phyloP scores from a whole-genome alignment of 78 protist genomes.

The Dictyostelium firmibasis region DNA sequence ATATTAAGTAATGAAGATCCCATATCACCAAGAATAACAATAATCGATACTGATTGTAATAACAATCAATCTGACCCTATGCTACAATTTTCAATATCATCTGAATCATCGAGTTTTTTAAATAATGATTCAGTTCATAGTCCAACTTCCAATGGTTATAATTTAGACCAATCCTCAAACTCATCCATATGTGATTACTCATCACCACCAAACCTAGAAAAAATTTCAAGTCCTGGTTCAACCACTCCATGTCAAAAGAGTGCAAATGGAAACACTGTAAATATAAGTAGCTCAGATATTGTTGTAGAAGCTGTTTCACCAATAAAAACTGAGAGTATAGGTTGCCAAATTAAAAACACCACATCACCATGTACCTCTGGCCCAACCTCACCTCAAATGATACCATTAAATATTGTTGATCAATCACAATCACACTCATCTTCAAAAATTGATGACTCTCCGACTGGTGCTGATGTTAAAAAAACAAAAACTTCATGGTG shows the following conservation, averaged over 20 bases:
- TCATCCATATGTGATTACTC: not conserved
- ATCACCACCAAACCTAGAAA: not conserved
- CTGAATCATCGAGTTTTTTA: not conserved
- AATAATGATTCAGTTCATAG: not conserved
- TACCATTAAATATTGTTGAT: not conserved
- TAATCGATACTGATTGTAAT: not conserved
- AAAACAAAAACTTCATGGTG: not conserved
- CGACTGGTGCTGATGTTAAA: not conserved
- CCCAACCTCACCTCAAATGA: slow-evolving; percentile 1
- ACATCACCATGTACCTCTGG: not conserved
- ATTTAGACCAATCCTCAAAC: not conserved
- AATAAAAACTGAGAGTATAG: not conserved
- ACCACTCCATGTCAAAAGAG: not conserved
- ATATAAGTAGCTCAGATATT: not conserved
- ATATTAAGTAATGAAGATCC: not conserved
- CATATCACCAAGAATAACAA: not conserved
- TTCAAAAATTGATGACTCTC: not conserved
- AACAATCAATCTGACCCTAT: not conserved
- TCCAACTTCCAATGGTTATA: not conserved
- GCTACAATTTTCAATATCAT: not conserved
- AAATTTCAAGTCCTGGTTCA: not conserved
- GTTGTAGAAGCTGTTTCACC: not conserved
- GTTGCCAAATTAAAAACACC: not conserved
- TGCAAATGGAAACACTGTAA: not conserved
- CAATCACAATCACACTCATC: not conserved